Conservation (phyloP, 345 rosid genomes). For the Crucihimalaya himalaica region DNA sequence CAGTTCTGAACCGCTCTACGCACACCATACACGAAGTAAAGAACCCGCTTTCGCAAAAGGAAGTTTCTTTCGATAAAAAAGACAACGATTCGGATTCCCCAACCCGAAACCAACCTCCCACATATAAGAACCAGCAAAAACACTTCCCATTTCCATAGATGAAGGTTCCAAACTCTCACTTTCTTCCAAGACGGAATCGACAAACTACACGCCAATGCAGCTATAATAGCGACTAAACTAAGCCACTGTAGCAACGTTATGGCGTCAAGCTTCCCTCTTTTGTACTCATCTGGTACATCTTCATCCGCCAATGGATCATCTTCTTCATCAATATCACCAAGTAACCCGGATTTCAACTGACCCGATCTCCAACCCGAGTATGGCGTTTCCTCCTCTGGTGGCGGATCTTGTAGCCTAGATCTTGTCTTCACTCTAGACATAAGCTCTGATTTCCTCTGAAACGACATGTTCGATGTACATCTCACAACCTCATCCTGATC, state of each 20-base stretch:
- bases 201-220: slow-evolving; percentile 56
- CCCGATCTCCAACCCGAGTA: slow-evolving; percentile 56
- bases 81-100: slow-evolving; percentile 78
- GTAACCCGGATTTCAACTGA: slow-evolving; percentile 53
- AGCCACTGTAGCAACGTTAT: slow-evolving; percentile 68
- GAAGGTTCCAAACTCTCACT: slow-evolving; percentile 51
- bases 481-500: slow-evolving; percentile 48
- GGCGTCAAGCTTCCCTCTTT: slow-evolving; percentile 40
- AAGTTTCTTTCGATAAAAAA: slow-evolving; percentile 84
- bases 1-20: slow-evolving; percentile 85
- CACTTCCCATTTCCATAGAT: slow-evolving; percentile 89
- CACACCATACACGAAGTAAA: slow-evolving; percentile 86
- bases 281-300: slow-evolving; percentile 77
- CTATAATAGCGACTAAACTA: slow-evolving; percentile 56
- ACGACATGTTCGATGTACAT: slow-evolving; percentile 57
- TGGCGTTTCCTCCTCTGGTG: slow-evolving; percentile 48
- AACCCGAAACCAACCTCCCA: slow-evolving; percentile 83
- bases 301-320: slow-evolving; percentile 68
- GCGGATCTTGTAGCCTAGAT: slow-evolving; percentile 80
- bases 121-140: slow-evolving; percentile 74
- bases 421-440: slow-evolving; percentile 55
- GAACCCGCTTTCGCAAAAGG: slow-evolving; percentile 61
- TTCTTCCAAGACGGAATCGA: slow-evolving; percentile 41
- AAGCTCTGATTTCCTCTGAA: slow-evolving; percentile 46
- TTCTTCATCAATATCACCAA: slow-evolving; percentile 54